Evolutionary conservation across 2,329 filamentous ascomycete species (phyloP).

Genomic region (Phoma sp.): DNA sequence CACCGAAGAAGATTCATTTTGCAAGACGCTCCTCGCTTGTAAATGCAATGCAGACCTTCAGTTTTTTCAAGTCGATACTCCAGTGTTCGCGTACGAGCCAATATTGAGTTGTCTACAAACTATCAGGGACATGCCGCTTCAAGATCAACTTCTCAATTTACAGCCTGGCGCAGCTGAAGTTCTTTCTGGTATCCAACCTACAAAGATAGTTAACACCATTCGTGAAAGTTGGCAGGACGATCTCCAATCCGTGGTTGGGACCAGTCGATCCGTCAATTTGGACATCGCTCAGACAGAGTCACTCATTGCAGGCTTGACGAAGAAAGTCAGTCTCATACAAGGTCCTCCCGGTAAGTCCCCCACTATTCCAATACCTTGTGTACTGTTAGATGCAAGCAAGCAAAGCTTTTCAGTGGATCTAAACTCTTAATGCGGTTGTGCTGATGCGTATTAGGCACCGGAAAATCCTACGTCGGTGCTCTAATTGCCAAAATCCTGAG

Average conservation of each 20-base stretch:
- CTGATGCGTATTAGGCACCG: too few species aligned
- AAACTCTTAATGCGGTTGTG: too few species aligned
- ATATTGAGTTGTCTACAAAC: slow-evolving; percentile 67
- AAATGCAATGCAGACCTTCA: slow-evolving; percentile 42
- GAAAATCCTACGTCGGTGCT: slow-evolving; percentile 77
- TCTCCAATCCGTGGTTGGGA: slow-evolving; percentile 29
- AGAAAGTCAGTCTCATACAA: slow-evolving; percentile 69
- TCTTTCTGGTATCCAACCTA: slow-evolving; percentile 34
- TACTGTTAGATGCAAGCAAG: too few species aligned
- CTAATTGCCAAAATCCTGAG: slow-evolving; percentile 66
- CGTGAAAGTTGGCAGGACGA: slow-evolving; percentile 20
- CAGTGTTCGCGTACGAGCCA: slow-evolving; percentile 74
- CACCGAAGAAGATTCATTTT: slow-evolving; percentile 54
- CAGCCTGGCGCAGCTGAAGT: slow-evolving; percentile 22
- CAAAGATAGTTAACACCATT: slow-evolving; percentile 36
- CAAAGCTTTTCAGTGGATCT: too few species aligned
- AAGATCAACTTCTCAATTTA: slow-evolving; percentile 58
- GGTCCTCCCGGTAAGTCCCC: slow-evolving; percentile 73
- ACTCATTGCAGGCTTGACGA: slow-evolving; percentile 61
- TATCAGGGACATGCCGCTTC: slow-evolving; percentile 64
- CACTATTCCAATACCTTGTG: too few species aligned
- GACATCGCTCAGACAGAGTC: slow-evolving; percentile 66
- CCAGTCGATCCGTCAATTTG: slow-evolving; percentile 44
- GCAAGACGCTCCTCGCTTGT: slow-evolving; percentile 53
- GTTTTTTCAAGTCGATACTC: slow-evolving; percentile 69